These are phyloP conservation scores for Torulaspora franciscae DNA, from an alignment of 805 yeast genomes.

Conservation along the genomic window DNA sequence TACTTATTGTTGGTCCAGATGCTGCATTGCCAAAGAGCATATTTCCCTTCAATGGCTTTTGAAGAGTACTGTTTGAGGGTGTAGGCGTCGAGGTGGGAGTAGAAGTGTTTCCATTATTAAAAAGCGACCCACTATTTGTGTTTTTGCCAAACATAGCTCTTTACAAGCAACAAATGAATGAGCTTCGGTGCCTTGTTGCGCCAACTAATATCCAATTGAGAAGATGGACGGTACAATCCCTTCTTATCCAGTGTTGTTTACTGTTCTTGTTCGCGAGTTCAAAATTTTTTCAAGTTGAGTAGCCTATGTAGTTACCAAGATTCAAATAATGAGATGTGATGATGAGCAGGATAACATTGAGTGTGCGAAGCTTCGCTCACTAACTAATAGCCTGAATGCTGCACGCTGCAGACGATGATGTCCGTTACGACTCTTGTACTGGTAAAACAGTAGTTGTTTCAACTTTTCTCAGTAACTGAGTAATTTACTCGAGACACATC, in stretches of 20 bases:
- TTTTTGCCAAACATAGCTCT: constrained; percentile 21
- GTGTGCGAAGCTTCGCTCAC: too few relatives aligned
- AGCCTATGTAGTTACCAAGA: background rate
- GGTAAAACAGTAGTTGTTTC: background rate
- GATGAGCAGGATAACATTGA: too few relatives aligned
- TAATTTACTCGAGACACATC: constrained; percentile 11
- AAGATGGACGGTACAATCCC: background rate
- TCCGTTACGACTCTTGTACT: too few relatives aligned
- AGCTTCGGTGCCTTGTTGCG: background rate
- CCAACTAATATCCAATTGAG: background rate
- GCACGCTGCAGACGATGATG: too few relatives aligned
- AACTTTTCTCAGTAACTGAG: background rate
- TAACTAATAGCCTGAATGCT: too few relatives aligned
- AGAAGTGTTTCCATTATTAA: constrained; percentile 30
- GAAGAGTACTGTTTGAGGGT: constrained; percentile 22
- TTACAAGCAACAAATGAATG: background rate
- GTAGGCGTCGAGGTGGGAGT: constrained; percentile 35
- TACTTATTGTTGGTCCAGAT: constrained; percentile 21
- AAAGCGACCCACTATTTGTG: constrained; percentile 24
- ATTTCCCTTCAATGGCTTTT: constrained; percentile 20
- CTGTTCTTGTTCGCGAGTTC: background rate
- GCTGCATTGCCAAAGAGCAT: constrained; percentile 23
- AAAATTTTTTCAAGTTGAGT: background rate
- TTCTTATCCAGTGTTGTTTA: background rate
- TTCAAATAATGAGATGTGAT: background rate